These are phyloP conservation scores for Heimioporus sp. DNA, from an alignment of 768 basidiomycete species.

Conservation along the genomic window DNA sequence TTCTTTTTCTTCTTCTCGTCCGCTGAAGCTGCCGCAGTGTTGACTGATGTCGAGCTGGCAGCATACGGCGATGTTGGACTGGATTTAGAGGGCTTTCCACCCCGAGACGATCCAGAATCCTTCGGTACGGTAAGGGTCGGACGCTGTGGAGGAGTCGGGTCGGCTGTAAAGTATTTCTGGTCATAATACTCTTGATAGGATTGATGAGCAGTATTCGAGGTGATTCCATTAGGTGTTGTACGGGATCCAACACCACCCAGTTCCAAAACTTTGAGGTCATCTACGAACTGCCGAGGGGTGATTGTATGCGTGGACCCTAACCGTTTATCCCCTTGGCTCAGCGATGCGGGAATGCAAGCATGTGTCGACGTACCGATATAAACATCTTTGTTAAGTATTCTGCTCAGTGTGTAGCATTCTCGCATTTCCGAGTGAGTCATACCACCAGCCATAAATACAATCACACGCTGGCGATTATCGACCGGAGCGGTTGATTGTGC, in stretches of 20 bases:
- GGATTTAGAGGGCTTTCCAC: slow-evolving; percentile 29
- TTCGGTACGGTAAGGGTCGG: slow-evolving; percentile 27
- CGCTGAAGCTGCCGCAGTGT: slow-evolving; percentile 33
- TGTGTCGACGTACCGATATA: slow-evolving; percentile 67
- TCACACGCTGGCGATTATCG: slow-evolving; percentile 68
- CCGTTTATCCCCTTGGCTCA: not conserved
- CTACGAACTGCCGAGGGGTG: slow-evolving; percentile 81
- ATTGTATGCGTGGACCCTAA: slow-evolving; percentile 86
- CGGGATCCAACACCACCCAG: slow-evolving; percentile 82
- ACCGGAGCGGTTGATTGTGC: slow-evolving; percentile 49
- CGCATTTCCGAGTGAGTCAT: slow-evolving; percentile 96
- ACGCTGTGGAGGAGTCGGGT: slow-evolving; percentile 32
- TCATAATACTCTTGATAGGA: slow-evolving; percentile 78
- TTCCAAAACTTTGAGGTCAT: slow-evolving; percentile 85
- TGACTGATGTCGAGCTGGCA: slow-evolving; percentile 47
- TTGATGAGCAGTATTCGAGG: slow-evolving; percentile 45
- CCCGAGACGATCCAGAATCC: slow-evolving; percentile 18
- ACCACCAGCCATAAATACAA: slow-evolving; percentile 93
- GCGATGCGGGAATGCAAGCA: slow-evolving; percentile 42
- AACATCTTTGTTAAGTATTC: slow-evolving; percentile 78
- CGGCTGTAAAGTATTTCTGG: slow-evolving; percentile 60
- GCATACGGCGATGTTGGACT: slow-evolving; percentile 51
- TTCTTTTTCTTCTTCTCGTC: slow-evolving; percentile 78
- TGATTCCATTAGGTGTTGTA: slow-evolving; percentile 66
- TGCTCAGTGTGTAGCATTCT: slow-evolving; percentile 79